Base-by-base conservation (phyloP, 176 grass and related monocot species). In the Zoysia japonica region DNA sequence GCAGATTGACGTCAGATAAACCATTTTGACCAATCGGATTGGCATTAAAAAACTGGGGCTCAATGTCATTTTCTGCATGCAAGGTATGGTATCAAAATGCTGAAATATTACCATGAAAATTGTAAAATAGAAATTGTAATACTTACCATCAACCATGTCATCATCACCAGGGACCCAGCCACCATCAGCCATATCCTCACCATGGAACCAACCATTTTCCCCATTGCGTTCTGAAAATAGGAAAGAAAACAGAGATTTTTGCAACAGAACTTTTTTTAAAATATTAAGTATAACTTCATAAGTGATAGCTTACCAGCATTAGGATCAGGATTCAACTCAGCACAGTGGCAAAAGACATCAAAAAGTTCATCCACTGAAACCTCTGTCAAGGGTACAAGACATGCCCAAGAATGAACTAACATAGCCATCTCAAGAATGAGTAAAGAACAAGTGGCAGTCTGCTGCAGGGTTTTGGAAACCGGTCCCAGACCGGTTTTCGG, bases 281-380 rank as follows among this genome's bases (percentile, higher is more conserved):
- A 11, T 43, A 79, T 63, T 28, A 74, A 61, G 5, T 55, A 41
- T 11, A 76, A 57, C n/a, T 43, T 43, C 14, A 80, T 4, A 61
- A 11, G 20, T 36, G 20, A 61, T 66, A 64, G 56, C 80, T 80
- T 87, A 99, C 96, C 92, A 84, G 90, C 81, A 89, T 76, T 92
- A 70, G 90, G 92, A 75, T 93, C 92, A 73, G 96, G 90, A 75
- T 99, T 99, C 64, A 99, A 73, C 86, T 95, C 96, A 83, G 92
- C 96, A 78, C 92, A 99, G 64, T 89, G 84, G 80, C 96, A 99
- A 68, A 99, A 95, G 36, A 89, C 84, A 13, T 80, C 88, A 67
- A 99, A 99, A 60, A 99, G 92, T 71, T 76, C 61, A 82, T 95
- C 92, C 77, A 99, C 96, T 96, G 66, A 77, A 84, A 88, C 5